Base-by-base conservation (phyloP, 2,329 filamentous ascomycete species). In the Pseudovirgaria hyperparasitica region DNA sequence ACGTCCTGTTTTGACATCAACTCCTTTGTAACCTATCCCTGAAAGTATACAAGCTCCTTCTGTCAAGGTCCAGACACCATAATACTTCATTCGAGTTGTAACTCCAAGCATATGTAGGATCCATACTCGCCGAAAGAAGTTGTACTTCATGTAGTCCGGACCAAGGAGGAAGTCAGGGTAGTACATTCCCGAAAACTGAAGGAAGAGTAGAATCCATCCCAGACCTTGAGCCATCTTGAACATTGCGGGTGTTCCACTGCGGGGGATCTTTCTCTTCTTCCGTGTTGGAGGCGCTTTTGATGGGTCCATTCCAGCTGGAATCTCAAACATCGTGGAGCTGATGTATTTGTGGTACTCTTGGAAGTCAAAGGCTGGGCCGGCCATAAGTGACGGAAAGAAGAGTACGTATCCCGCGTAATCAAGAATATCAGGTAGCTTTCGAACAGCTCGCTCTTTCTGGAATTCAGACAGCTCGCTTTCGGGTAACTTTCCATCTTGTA, bases 21-120 rank as follows among this genome's bases (percentile, higher is more conserved):
- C 66, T 17, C 90, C 87, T 45, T 93, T 93, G 58, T 90, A 98
- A 22, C 90, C 90, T 38, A 98, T 71, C 5, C 90, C 90, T 6
- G 84, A 77, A 11, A 98, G 70, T 36, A 98, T 94, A 48, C 90
- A 98, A 11, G 87, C 76, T 11, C 90, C 90, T 54, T 98, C 90
- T 0, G 87, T 86, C 40, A 98, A 57, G 20, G 73, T 76, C 90
- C 90, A 98, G 4, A 93, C 85, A 19, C 85, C 90, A 45, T 98
- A 98, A 59, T 94, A 98, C 59, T 98, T 98, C 44, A 82, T 72
- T 13, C 90, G 75, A 5, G 79, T 67, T 2, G 81, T 79, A 23
- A 96, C 65, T 28, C 77, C 82, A 26, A 93, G 69, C 69, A 92
- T 78, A 51, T 96, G 76, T 31, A 96, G 60, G 34, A 79, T 66